Evolutionary conservation across 1,284 basidiomycete species (phyloP), one percentile per base, ranked within the genome.

Genomic region (Gymnopus androsaceus): DNA sequence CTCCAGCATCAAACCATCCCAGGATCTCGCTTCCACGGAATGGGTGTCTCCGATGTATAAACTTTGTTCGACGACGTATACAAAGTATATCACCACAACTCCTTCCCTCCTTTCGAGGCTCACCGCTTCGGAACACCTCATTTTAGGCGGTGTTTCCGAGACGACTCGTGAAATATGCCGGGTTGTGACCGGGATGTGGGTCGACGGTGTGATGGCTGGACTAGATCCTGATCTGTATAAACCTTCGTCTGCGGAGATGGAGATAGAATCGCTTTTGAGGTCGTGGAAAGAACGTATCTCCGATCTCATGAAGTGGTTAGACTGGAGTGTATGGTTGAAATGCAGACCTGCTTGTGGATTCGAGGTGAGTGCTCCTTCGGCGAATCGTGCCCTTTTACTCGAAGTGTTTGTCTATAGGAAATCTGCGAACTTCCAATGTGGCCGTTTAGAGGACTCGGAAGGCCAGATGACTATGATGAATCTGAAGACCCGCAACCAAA

Each of bases 121-220:
- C 58, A 75, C 75, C 0, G 48, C 58, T 4, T 73, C 73, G 2
- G 76, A 80, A 57, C 56, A 17, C 7, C 42, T 73, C 6, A 60
- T 80, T 41, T 64, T 73, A 15, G 48, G 49, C 8, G 66, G 74
- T 2, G 56, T 75, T 4, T 68, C 72, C 49, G 70, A 64, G 3
- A 74, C 73, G 0, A 68, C 55, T 1, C 69, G 62, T 30, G 79
- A 82, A 63, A 79, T 82, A 23, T 83, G 81, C 56, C 70, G 77
- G 0, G 70, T 75, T 4, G 52, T 77, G 38, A 73, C 71, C 3
- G 68, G 65, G 23, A 68, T 82, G 63, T 83, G 80, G 79, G 69
- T 68, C 3, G 61, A 71, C 37, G 72, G 73, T 25, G 66, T 78
- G 34, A 63, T 62, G 40, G 55, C 65, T 11, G 68, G 76, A 17